Percentiles rank a stretch among this genome's conserved stretches.
phyloP scores from a whole-genome alignment of 257 asterid species.

The Ilex asprella region DNA sequence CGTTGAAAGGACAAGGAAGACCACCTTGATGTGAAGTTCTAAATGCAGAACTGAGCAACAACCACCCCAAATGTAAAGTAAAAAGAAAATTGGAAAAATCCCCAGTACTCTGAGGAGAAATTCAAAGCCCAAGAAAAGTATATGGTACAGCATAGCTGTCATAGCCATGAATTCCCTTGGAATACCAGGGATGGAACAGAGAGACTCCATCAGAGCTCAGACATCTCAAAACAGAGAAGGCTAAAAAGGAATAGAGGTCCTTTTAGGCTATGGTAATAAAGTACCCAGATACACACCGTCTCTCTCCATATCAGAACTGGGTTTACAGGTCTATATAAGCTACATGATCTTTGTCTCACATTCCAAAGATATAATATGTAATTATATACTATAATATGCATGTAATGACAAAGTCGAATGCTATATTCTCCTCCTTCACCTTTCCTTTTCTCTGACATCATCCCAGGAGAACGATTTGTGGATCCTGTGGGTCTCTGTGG shows the following conservation, averaged over 20 bases:
- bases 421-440: neutral
- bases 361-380: constrained; percentile 37
- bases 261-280: constrained; percentile 21
- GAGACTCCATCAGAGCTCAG: constrained; percentile 9
- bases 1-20: constrained; percentile 16
- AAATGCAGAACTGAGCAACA: constrained; percentile 19
- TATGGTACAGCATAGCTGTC: constrained; percentile 10
- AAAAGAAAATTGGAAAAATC: neutral
- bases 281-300: neutral
- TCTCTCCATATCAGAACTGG: constrained; percentile 21
- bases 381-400: constrained; percentile 6
- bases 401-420: constrained; percentile 1
- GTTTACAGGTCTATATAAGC: constrained; percentile 37
- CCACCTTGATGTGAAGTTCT: constrained; percentile 5
- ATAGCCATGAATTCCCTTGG: constrained; percentile 11
- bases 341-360: constrained; percentile 46
- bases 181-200: constrained; percentile 11
- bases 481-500: neutral
- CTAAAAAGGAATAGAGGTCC: constrained; percentile 4
- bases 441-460: neutral
- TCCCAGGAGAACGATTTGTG: constrained; percentile 6
- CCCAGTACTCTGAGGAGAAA: constrained; percentile 10
- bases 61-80: constrained; percentile 23
- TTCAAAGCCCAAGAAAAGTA: constrained; percentile 15
- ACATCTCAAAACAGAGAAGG: neutral